phyloP scores from a whole-genome alignment of 305 asterid genomes.

The Solanum hybrid region DNA sequence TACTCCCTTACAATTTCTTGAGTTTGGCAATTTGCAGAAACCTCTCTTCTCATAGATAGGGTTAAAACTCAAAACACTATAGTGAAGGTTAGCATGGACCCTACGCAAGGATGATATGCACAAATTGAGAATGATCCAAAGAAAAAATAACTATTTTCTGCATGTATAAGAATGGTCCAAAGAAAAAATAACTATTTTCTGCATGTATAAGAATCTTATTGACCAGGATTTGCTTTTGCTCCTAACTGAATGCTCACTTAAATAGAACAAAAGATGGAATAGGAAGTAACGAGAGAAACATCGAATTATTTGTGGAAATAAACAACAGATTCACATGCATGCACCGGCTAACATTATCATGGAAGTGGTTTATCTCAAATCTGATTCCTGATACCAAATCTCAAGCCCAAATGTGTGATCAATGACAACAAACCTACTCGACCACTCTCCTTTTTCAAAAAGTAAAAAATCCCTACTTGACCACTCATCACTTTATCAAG shows the following conservation, averaged over 20 bases:
- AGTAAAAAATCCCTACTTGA: neutral
- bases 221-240: neutral
- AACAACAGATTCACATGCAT: neutral
- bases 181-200: neutral
- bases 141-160: neutral
- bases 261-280: neutral
- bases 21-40: neutral
- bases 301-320: neutral
- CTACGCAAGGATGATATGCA: conserved; percentile 41
- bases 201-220: neutral
- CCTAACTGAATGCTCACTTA: neutral
- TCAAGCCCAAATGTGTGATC: neutral
- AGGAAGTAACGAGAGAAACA: neutral
- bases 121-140: conserved; percentile 24
- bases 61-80: neutral
- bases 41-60: neutral
- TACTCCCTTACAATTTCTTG: neutral
- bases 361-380: neutral
- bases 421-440: neutral
- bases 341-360: neutral
- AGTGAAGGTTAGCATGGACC: conserved; percentile 44
- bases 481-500: neutral
- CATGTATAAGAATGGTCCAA: neutral
- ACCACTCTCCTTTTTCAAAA: neutral
- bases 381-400: neutral